Percentiles rank a stretch among this genome's conserved stretches.
phyloP scores from a whole-genome alignment of 768 basidiomycete species.

The Strobilomyces echinocephalus region DNA sequence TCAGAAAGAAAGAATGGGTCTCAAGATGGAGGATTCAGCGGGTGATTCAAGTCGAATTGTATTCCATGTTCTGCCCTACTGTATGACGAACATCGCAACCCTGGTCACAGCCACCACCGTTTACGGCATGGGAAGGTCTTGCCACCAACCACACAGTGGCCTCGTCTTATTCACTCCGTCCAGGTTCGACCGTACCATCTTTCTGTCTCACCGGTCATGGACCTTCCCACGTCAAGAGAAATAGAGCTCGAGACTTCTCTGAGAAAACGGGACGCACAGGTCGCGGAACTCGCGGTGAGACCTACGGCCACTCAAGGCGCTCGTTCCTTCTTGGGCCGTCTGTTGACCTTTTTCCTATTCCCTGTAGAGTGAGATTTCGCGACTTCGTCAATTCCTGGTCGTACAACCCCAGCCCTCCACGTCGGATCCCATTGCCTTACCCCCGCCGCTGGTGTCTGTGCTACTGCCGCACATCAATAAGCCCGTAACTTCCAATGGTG shows the following conservation, averaged over 20 bases:
- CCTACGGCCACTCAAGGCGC: slow-evolving; percentile 17
- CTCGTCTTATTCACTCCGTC: slow-evolving; percentile 12
- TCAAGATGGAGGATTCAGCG: background rate
- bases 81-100: too few species aligned
- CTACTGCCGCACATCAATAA: slow-evolving; percentile 62
- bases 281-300: slow-evolving; percentile 69
- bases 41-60: background rate
- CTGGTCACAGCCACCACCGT: slow-evolving; percentile 27
- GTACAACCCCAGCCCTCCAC: slow-evolving; percentile 55
- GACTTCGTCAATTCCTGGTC: slow-evolving; percentile 60
- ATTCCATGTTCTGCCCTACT: too few species aligned
- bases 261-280: slow-evolving; percentile 69
- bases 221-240: slow-evolving; percentile 69
- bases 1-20: background rate
- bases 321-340: slow-evolving; percentile 13
- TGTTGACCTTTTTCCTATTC: slow-evolving; percentile 14
- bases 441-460: slow-evolving; percentile 64
- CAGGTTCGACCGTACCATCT: slow-evolving; percentile 12
- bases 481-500: slow-evolving; percentile 26
- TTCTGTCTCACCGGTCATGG: slow-evolving; percentile 41
- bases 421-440: slow-evolving; percentile 62
- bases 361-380: slow-evolving; percentile 65
- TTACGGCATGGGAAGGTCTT: slow-evolving; percentile 29
- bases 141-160: slow-evolving; percentile 29
- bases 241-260: slow-evolving; percentile 76